phyloP scores from a whole-genome alignment of 768 basidiomycete genomes.

The Lyophyllum decastes region DNA sequence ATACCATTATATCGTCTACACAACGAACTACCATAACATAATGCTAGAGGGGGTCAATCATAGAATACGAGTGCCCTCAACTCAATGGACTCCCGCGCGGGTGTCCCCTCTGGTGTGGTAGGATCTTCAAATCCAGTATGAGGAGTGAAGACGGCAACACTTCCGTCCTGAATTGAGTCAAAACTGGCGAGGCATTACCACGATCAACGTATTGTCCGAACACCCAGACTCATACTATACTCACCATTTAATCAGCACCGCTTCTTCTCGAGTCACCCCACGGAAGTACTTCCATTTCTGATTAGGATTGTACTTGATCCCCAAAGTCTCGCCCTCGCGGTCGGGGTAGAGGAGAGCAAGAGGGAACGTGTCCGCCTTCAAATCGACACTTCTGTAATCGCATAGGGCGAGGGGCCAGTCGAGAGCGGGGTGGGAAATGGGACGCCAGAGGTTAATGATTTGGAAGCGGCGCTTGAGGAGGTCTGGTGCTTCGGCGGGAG shows the following conservation, averaged over 20 bases:
- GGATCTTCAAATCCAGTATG: constrained; percentile 66
- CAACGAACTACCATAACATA: too few relatives aligned
- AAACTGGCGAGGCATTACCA: constrained; percentile 28
- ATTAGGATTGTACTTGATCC: constrained; percentile 43
- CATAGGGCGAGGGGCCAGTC: constrained; percentile 56
- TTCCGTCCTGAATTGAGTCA: constrained; percentile 42
- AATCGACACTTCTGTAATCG: constrained; percentile 48
- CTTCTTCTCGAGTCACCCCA: constrained; percentile 49
- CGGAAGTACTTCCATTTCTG: constrained; percentile 55
- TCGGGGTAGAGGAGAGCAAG: constrained; percentile 49
- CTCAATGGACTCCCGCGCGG: constrained; percentile 60
- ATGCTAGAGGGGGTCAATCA: too few relatives aligned
- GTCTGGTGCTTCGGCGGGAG: constrained; percentile 41
- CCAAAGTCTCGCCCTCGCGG: constrained; percentile 52
- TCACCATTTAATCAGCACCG: constrained; percentile 56
- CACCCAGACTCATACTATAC: constrained; percentile 6
- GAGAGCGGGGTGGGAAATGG: constrained; percentile 45
- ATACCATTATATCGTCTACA: too few relatives aligned
- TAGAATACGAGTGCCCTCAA: constrained; percentile 64
- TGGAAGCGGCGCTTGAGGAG: constrained; percentile 53
- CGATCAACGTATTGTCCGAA: background rate
- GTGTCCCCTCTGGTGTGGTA: constrained; percentile 48
- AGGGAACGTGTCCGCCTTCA: constrained; percentile 41
- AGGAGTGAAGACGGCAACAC: constrained; percentile 56
- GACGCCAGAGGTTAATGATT: constrained; percentile 64